Base-by-base conservation (phyloP, 179 eudicot species). In the Dionaea muscipula region DNA sequence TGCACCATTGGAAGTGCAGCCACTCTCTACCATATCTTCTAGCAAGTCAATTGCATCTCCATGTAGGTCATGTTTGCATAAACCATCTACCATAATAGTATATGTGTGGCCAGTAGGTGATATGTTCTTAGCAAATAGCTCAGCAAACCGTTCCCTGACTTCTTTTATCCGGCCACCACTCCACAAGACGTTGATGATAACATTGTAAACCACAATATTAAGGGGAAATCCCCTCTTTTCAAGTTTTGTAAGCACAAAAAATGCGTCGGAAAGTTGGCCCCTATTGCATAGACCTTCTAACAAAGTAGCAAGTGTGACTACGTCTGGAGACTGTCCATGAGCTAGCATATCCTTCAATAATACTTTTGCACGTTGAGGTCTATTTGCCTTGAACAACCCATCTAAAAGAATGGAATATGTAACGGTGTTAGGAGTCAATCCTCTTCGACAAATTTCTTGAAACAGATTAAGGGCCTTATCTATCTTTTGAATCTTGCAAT, bases 221-320 rank as follows among this genome's bases (percentile, higher is more conserved):
- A 50, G 56, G 21, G 16, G 41, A 3, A 65, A 52, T 50, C 60
- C 64, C 14, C 40, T 61, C 22, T 13, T 45, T 2, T 66, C 61
- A 65, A 61, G 23, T 15, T 56, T 55, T 9, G 13, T 55, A 9
- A 56, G 46, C 36, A 70, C 0, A 7, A 38, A 13, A 9, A 61
- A 14, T 2, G 76, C 80, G 26, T 65, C 60, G 35, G 21, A 47
- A 44, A 61, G 14, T 2, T 28, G 47, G 2, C 47, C 63, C 37
- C 64, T 61, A 36, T 61, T 63, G 39, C 72, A 69, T 3, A 69
- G 57, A 7, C 71, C 80, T 50, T 68, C 55, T 14, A 72, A 22
- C 47, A 78, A 25, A n/a, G 47, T 38, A 36, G 27, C 33, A 49
- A 67, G 70, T 13, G 74, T 66, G 15, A 21, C 20, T 7, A 64